Percentiles rank a stretch among this genome's conserved stretches.
These are phyloP conservation scores for Kickxella alabastrina DNA, from an alignment of 192 early-diverging fungal genomes.

Conservation along the genomic window DNA sequence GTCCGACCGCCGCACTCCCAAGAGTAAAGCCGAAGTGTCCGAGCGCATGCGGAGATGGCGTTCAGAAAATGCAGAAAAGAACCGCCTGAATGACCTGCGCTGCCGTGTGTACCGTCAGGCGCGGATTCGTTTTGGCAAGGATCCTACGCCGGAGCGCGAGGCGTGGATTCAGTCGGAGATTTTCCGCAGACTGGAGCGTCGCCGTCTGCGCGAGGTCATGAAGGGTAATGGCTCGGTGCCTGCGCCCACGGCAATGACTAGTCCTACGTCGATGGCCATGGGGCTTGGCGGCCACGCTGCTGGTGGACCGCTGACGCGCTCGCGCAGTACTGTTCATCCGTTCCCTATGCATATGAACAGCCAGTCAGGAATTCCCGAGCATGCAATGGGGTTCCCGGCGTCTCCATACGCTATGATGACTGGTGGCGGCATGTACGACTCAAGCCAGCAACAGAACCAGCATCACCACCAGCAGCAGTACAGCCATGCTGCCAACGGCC, in stretches of 20 bases:
- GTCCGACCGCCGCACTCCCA: slow-evolving; percentile 37
- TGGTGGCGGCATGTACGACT: slow-evolving; percentile 20
- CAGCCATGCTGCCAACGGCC: background rate
- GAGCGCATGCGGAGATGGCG: slow-evolving; percentile 54
- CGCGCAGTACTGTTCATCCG: slow-evolving; percentile 39
- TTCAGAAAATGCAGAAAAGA: slow-evolving; percentile 53
- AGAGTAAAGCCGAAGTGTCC: slow-evolving; percentile 53
- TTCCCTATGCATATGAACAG: slow-evolving; percentile 38
- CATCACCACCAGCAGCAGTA: slow-evolving; percentile 19
- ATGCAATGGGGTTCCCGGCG: slow-evolving; percentile 38
- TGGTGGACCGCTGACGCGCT: slow-evolving; percentile 42
- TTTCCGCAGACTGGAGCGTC: slow-evolving; percentile 43
- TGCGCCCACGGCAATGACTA: slow-evolving; percentile 28
- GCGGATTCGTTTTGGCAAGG: slow-evolving; percentile 58
- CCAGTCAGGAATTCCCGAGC: slow-evolving; percentile 16
- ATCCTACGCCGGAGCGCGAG: slow-evolving; percentile 57
- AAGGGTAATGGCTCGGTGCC: slow-evolving; percentile 43
- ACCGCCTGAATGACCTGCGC: slow-evolving; percentile 65
- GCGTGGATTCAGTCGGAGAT: slow-evolving; percentile 68
- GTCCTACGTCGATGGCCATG: slow-evolving; percentile 23
- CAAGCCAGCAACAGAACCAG: slow-evolving; percentile 15
- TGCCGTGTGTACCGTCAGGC: slow-evolving; percentile 70
- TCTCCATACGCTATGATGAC: slow-evolving; percentile 47
- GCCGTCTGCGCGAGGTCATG: slow-evolving; percentile 47
- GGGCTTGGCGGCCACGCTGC: slow-evolving; percentile 10